Conservation (phyloP, 768 basidiomycete species). For the Trametes punicea region DNA sequence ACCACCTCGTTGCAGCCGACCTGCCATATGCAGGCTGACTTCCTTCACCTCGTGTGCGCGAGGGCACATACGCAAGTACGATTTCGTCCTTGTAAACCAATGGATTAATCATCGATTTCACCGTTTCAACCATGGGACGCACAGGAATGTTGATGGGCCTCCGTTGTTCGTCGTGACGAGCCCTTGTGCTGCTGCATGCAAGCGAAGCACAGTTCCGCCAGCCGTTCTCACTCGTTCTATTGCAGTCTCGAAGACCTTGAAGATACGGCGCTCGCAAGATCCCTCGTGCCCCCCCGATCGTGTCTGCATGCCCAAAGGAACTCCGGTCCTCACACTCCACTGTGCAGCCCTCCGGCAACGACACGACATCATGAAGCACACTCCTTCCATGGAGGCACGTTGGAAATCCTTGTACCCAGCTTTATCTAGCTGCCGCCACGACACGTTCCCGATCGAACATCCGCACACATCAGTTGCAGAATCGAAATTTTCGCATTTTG, state of each 20-base stretch:
- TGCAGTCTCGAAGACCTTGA: slow-evolving; percentile 31
- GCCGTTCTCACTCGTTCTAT: slow-evolving; percentile 24
- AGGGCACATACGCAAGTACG: slow-evolving; percentile 11
- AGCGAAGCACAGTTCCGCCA: slow-evolving; percentile 13
- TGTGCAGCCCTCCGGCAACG: slow-evolving; percentile 50
- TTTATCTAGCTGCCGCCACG: slow-evolving; percentile 72
- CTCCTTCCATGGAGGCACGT: slow-evolving; percentile 69
- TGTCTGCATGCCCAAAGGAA: slow-evolving; percentile 48
- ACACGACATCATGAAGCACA: slow-evolving; percentile 52
- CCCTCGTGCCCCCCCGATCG: slow-evolving; percentile 70
- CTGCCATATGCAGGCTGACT: slow-evolving; percentile 49
- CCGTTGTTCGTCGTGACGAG: slow-evolving; percentile 6
- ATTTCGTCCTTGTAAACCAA: slow-evolving; percentile 15
- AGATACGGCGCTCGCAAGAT: slow-evolving; percentile 43
- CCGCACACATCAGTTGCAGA: slow-evolving; percentile 48
- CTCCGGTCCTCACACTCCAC: slow-evolving; percentile 69
- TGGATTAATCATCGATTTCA: slow-evolving; percentile 23
- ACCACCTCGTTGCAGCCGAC: slow-evolving; percentile 49
- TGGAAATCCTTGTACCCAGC: slow-evolving; percentile 59
- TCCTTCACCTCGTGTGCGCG: slow-evolving; percentile 30
- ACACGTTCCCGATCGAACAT: slow-evolving; percentile 76
- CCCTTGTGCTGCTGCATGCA: slow-evolving; percentile 4
- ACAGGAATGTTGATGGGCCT: slow-evolving; percentile 14
- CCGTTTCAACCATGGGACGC: slow-evolving; percentile 19
- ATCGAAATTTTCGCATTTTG: slow-evolving; percentile 44